Evolutionary conservation across 169 alveolate species (phyloP), one percentile per base, ranked within the genome.

Genomic region (Babesia gibsoni): DNA sequence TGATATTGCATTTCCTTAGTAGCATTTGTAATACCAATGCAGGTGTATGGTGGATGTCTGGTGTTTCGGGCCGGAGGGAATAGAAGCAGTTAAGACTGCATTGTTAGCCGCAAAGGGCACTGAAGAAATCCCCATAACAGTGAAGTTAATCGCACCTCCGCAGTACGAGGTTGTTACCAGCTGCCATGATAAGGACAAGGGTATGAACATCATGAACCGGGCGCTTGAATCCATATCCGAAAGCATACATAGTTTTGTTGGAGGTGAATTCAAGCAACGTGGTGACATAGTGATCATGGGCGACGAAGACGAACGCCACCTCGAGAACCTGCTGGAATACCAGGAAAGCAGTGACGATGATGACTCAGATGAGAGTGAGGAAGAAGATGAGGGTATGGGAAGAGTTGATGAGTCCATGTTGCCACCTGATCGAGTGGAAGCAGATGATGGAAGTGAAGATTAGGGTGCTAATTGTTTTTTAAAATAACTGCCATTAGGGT

Each of bases 81-180:
- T 96, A 36, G 98, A 96, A 70, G 99, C 99, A n/a, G 97, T 97
- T 46, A 93, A 94, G 82, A 93, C 69, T 36, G 96, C 99, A 23
- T 89, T 97, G 27, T 66, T 75, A 27, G 92, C 91, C 30, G 97
- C 83, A n/a, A 83, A 56, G 61, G 75, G 52, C 36, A 45, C 54
- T n/a, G 81, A 69, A 4, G 72, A 79, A 39, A 73, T 83, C 50
- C 54, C 82, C 52, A 81, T 92, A 37, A 87, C 84, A 64, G 90
- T 95, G 64, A 93, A 92, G 79, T 68, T 94, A 69, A 93, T 95
- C 63, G 95, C 96, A 3, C 94, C 98, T 1, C 98, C 98, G 4
- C 94, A 92, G 45, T 95, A 92, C 84, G 93, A 91, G 69, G 79
- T 92, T 56, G 91, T 92, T 50, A 85, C 95, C n/a, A 82, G 84